phyloP scores from a whole-genome alignment of 179 eudicot species.

The Actinidia polygama region DNA sequence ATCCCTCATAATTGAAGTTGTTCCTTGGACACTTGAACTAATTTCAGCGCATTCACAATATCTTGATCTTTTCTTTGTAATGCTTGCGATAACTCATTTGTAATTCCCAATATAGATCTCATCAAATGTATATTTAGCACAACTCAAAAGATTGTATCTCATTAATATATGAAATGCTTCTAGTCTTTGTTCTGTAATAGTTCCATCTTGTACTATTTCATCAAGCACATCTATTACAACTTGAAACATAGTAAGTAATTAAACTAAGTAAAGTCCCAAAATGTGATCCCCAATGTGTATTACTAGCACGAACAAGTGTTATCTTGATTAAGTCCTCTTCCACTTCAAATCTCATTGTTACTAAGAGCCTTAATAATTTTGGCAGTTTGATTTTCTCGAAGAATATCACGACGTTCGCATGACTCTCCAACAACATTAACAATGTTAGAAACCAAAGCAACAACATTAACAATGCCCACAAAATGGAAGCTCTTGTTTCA shows the following conservation, averaged over 20 bases:
- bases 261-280: background rate
- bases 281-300: background rate
- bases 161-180: background rate
- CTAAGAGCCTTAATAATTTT: background rate
- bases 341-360: background rate
- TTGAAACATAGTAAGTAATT: background rate
- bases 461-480: background rate
- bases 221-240: background rate
- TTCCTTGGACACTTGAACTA: conserved; percentile 7
- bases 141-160: conserved; percentile 18
- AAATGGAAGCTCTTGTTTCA: background rate
- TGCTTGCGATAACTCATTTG: conserved; percentile 21
- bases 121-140: conserved; percentile 23
- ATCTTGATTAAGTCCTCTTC: background rate
- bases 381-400: background rate
- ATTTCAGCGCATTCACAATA: conserved; percentile 24
- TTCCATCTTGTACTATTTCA: background rate
- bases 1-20: conserved; percentile 19
- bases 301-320: background rate
- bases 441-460: background rate
- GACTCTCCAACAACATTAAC: background rate
- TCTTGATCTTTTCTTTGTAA: conserved; percentile 25
- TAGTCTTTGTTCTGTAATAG: background rate
- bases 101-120: conserved; percentile 17
- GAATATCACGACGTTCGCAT: background rate